Base-by-base conservation (phyloP, 2,329 filamentous ascomycete genomes). In the Fusarium temperatum region DNA sequence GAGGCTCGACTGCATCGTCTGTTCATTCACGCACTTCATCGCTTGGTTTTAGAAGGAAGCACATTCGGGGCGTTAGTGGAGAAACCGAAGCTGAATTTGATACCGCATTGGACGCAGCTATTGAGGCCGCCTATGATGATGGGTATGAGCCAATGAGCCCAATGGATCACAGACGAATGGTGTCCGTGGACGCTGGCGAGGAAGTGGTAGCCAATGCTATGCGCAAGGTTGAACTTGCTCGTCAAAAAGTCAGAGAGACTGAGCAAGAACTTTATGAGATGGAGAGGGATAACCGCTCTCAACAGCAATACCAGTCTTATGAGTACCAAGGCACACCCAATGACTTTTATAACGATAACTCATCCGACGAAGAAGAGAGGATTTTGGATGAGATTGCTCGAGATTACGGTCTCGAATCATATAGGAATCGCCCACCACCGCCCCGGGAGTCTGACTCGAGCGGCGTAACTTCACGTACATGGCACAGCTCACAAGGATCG, bases 91-190 rank as follows among this genome's bases (percentile, higher is more conserved):
- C 94, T 12, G 95, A 98, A 79, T 98, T 98, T 75, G 95, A 98
- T 82, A 95, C 94, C 14, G 96, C 96, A 8, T 87, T 98, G 48
- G 96, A 98, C 83, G 96, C 95, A 30, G 96, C 96, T 20, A 95
- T 98, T 14, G 96, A 98, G 82, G 96, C 96, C 57, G 96, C 96
- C 10, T 99, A 98, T 81, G 93, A 98, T 80, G 95, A 98, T 72
- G 94, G 94, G 2, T 93, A 94, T 72, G 95, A 98, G 79, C 93
- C 93, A 8, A 90, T 89, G 81, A 87, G 87, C 24, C 82, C 87
- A 12, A 84, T 85, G 30, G 82, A 86, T n/a, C 75, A 80, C n/a
- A 73, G 68, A 18, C 58, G 13, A 36, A 73, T 64, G 79, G 83
- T 51, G 79, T 81, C 30, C 78, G 83, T 41, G 81, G 85, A 53